These are phyloP conservation scores for Suhomyces bolitotheri DNA, from an alignment of 1,139 yeast species.

Conservation along the genomic window DNA sequence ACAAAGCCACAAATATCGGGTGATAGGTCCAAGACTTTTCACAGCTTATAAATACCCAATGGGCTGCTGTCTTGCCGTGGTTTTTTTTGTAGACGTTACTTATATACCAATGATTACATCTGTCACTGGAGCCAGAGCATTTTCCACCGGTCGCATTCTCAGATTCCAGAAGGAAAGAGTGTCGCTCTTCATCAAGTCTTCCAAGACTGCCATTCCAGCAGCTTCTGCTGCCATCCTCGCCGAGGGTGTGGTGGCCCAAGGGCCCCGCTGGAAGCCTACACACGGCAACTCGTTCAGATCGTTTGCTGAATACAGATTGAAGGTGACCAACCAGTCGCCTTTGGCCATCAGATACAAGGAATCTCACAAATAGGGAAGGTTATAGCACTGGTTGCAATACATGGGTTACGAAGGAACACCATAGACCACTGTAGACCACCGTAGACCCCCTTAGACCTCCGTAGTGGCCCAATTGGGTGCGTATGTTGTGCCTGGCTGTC, in stretches of 20 bases:
- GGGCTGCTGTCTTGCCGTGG: no score
- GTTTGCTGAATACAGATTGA: constrained; percentile 58
- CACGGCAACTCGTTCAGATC: constrained; percentile 47
- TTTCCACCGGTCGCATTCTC: constrained; percentile 16
- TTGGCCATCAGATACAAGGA: constrained; percentile 31
- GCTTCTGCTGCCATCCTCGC: constrained; percentile 11
- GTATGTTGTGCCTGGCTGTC: no score
- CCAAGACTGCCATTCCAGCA: constrained; percentile 20
- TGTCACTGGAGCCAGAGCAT: constrained; percentile 19
- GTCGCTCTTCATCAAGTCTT: constrained; percentile 26
- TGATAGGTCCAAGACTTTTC: constrained; percentile 4
- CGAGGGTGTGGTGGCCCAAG: constrained; percentile 15
- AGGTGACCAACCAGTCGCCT: constrained; percentile 53
- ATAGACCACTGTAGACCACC: no score
- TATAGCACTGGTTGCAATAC: constrained; percentile 3
- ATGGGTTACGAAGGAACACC: no score
- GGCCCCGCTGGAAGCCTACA: constrained; percentile 38
- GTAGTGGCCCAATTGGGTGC: no score
- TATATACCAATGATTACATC: no score
- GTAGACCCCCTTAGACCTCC: no score
- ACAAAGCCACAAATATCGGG: constrained; percentile 3
- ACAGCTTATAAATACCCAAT: no score
- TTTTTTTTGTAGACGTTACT: no score
- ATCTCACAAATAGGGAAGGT: constrained; percentile 1
- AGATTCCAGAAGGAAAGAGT: constrained; percentile 27